Evolutionary conservation across 805 yeast species (phyloP).

Genomic region (Candida golubevii): DNA sequence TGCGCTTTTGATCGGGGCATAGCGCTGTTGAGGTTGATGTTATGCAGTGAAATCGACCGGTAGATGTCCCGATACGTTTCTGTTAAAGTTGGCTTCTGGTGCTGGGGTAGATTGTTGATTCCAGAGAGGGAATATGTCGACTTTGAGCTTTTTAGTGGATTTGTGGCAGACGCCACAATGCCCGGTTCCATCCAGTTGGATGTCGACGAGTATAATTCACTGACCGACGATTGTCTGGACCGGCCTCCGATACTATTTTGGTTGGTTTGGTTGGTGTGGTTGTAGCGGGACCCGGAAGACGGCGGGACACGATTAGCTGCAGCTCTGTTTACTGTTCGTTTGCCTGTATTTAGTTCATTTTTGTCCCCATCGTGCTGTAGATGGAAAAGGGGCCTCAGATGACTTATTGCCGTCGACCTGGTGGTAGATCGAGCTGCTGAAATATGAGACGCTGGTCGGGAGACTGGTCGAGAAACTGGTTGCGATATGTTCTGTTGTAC

Average conservation of each 20-base stretch:
- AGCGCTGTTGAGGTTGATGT: constrained; percentile 9
- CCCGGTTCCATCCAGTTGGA: constrained; percentile 53
- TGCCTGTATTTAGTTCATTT: background rate
- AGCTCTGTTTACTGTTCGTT: background rate
- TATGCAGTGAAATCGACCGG: constrained; percentile 33
- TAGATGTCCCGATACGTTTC: constrained; percentile 33
- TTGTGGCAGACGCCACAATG: background rate
- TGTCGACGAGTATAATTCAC: constrained; percentile 40
- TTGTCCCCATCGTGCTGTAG: background rate
- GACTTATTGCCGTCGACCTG: background rate
- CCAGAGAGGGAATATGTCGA: constrained; percentile 13
- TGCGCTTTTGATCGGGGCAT: too few species aligned
- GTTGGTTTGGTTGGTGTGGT: constrained; percentile 23
- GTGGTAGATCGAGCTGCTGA: constrained; percentile 13
- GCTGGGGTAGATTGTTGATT: background rate
- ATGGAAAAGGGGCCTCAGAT: background rate
- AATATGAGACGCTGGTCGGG: constrained; percentile 22
- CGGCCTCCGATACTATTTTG: constrained; percentile 17
- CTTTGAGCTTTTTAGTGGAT: constrained; percentile 11
- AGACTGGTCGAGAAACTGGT: constrained; percentile 23
- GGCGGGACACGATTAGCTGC: constrained; percentile 24
- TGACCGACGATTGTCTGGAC: constrained; percentile 36
- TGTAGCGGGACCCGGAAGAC: constrained; percentile 35
- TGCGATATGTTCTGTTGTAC: constrained; percentile 22
- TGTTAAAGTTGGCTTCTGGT: constrained; percentile 20